These are phyloP conservation scores for Lactarius deliciosus DNA, from an alignment of 768 basidiomycete genomes.

Conservation along the genomic window DNA sequence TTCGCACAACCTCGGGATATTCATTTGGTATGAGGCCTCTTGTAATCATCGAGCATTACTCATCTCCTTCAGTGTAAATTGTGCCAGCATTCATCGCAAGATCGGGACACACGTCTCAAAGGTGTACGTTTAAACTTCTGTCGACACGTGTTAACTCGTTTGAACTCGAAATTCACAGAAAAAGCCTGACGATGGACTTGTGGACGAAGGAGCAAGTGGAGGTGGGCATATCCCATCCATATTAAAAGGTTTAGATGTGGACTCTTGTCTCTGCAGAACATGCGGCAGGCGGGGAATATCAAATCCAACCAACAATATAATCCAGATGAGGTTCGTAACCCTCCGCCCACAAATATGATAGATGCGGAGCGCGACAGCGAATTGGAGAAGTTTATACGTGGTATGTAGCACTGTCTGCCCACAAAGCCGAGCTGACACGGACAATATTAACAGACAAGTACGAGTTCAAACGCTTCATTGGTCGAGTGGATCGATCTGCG, in stretches of 20 bases:
- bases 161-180: constrained; percentile 46
- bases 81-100: constrained; percentile 91
- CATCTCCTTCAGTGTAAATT: constrained; percentile 58
- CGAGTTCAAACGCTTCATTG: constrained; percentile 68
- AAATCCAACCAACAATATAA: constrained; percentile 81
- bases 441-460: constrained; percentile 59
- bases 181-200: constrained; percentile 84
- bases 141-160: not conserved
- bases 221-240: constrained; percentile 44
- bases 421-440: constrained; percentile 1
- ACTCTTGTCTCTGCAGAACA: constrained; percentile 49
- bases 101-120: constrained; percentile 92
- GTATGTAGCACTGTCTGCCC: constrained; percentile 44
- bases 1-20: constrained; percentile 84
- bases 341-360: constrained; percentile 77
- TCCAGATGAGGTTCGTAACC: constrained; percentile 77
- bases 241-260: constrained; percentile 16
- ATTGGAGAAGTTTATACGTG: constrained; percentile 85
- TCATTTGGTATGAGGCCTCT: constrained; percentile 61
- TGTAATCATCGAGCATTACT: constrained; percentile 15
- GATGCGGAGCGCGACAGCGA: constrained; percentile 85
- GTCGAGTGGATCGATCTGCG: constrained; percentile 33
- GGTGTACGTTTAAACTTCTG: constrained; percentile 59
- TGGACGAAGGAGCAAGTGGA: constrained; percentile 91
- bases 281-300: constrained; percentile 79